These are phyloP conservation scores for Trichoderma guizhouense DNA, from an alignment of 2,329 filamentous ascomycete species.

Conservation along the genomic window DNA sequence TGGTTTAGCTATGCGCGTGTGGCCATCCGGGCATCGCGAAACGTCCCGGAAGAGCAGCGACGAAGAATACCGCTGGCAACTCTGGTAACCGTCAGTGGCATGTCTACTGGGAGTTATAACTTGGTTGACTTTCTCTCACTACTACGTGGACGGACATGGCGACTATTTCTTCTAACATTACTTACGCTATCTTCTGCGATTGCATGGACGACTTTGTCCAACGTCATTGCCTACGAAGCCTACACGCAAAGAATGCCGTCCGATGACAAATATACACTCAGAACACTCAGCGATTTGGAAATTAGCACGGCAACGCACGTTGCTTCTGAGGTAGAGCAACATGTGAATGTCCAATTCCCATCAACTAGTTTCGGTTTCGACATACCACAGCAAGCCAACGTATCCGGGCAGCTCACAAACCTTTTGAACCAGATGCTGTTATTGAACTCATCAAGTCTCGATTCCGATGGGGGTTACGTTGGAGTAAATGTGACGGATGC, in stretches of 20 bases:
- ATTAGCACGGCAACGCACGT: background rate
- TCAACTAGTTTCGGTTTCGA: background rate
- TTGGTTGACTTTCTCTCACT: background rate
- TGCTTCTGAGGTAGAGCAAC: background rate
- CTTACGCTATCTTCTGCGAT: background rate
- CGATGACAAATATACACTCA: background rate
- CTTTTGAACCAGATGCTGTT: background rate
- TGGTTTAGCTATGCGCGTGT: background rate
- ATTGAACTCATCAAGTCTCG: background rate
- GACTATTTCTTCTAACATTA: background rate
- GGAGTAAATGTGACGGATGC: background rate
- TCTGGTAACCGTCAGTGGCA: background rate
- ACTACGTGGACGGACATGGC: background rate
- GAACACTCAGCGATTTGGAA: background rate
- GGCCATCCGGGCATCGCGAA: background rate
- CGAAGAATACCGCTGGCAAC: background rate
- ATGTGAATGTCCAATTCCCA: background rate
- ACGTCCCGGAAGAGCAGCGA: background rate
- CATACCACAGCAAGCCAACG: background rate
- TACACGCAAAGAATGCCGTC: background rate
- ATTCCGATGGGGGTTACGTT: background rate
- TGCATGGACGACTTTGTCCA: background rate
- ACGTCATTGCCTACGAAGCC: background rate
- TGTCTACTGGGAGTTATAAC: background rate
- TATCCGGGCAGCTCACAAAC: background rate